Percentiles rank a stretch among this genome's conserved stretches.
Evolutionary conservation across 768 basidiomycete species (phyloP).

Genomic region (Lactarius pseudohatsudake): DNA sequence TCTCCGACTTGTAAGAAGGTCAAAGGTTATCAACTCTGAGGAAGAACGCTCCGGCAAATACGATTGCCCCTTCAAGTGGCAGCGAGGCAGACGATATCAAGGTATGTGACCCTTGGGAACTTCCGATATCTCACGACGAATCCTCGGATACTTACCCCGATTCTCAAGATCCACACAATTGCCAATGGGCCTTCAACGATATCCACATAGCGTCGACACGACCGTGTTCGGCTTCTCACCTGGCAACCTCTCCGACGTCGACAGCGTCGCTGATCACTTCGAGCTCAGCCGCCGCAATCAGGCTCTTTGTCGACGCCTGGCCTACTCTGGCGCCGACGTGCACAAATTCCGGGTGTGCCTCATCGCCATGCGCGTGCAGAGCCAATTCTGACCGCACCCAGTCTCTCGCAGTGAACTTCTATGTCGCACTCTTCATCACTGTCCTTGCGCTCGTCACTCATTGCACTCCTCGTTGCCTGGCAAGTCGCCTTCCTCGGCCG

Average conservation of each 20-base stretch:
- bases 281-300: conserved; percentile 62
- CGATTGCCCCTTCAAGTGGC: conserved; percentile 39
- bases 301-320: conserved; percentile 61
- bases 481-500: no score
- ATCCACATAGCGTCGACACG: conserved; percentile 42
- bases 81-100: conserved; percentile 31
- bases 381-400: conserved; percentile 29
- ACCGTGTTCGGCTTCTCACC: conserved; percentile 64
- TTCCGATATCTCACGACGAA: conserved; percentile 17
- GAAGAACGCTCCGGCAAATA: conserved; percentile 37
- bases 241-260: conserved; percentile 50
- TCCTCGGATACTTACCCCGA: not conserved
- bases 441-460: conserved; percentile 58
- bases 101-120: conserved; percentile 18
- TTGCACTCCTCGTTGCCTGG: conserved; percentile 55
- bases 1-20: conserved; percentile 20
- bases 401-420: no score
- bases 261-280: conserved; percentile 55
- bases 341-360: conserved; percentile 53
- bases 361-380: conserved; percentile 1
- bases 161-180: conserved; percentile 18
- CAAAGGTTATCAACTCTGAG: conserved; percentile 24
- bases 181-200: conserved; percentile 1
- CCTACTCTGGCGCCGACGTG: conserved; percentile 54
- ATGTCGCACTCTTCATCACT: conserved; percentile 46